phyloP scores from a whole-genome alignment of 2,329 filamentous ascomycete species.

The Harringtonia lauricola region DNA sequence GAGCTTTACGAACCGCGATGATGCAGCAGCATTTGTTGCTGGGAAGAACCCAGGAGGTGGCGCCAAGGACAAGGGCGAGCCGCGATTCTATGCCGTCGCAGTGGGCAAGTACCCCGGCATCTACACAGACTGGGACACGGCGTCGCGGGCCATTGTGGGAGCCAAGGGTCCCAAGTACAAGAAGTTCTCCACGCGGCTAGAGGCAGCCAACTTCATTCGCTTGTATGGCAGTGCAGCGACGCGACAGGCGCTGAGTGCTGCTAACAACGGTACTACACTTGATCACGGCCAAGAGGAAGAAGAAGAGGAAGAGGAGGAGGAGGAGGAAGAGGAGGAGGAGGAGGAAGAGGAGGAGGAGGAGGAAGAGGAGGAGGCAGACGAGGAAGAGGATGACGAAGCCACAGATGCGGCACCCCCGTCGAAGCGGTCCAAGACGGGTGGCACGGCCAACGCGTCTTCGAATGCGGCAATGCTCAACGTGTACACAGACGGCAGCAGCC shows the following conservation, averaged over 20 bases:
- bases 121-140: conserved; percentile 56
- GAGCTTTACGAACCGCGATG: conserved; percentile 60
- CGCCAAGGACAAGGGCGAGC: conserved; percentile 26
- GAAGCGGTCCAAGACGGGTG: conserved; percentile 22
- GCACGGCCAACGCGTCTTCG: not conserved
- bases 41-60: conserved; percentile 39
- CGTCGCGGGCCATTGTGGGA: conserved; percentile 61
- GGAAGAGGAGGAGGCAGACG: conserved; percentile 18
- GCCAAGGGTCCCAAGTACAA: conserved; percentile 61
- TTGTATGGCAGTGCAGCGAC: conserved; percentile 32
- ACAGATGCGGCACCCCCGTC: conserved; percentile 22
- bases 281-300: conserved; percentile 5
- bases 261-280: no score
- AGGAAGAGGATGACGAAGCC: conserved; percentile 14
- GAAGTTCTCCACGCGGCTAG: conserved; percentile 54
- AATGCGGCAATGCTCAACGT: conserved; percentile 28
- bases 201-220: conserved; percentile 69
- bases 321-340: conserved; percentile 17
- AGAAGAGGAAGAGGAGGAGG: conserved; percentile 11
- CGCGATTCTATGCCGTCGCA: conserved; percentile 49
- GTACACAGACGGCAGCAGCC: conserved; percentile 54
- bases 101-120: conserved; percentile 47
- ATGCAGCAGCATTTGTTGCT: conserved; percentile 68
- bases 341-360: conserved; percentile 13
- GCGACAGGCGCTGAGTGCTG: conserved; percentile 26